phyloP scores from a whole-genome alignment of 139 green algal genomes.

The Zygnema cylindricum region DNA sequence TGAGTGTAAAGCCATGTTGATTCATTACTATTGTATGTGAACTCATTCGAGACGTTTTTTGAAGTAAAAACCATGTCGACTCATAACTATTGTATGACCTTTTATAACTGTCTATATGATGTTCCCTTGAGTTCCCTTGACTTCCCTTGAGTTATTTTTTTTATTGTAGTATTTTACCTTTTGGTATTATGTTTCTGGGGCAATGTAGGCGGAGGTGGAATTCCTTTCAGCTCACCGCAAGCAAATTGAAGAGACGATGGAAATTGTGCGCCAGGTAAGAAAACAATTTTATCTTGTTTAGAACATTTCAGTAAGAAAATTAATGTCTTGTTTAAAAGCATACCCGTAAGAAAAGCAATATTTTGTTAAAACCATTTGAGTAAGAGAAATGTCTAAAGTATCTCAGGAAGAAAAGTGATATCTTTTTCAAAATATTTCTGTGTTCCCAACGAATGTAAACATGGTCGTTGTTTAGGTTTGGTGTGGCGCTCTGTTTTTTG shows the following conservation, averaged over 20 bases:
- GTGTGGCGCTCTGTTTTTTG: too few species aligned
- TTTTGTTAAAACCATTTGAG: background rate
- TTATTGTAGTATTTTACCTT: background rate
- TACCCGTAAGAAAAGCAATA: background rate
- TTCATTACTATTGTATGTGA: too few species aligned
- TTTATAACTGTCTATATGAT: too few species aligned
- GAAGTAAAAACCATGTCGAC: too few species aligned
- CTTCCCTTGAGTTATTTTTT: too few species aligned
- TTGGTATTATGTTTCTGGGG: background rate
- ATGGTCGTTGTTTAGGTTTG: too few species aligned
- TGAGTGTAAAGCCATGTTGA: too few species aligned
- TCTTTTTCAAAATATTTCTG: background rate
- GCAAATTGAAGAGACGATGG: constrained; percentile 9
- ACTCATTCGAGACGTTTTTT: too few species aligned
- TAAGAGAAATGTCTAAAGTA: background rate
- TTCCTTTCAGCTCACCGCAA: background rate
- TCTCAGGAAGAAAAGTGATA: background rate
- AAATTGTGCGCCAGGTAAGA: constrained; percentile 6
- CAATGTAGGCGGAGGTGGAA: background rate
- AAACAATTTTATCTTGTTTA: background rate
- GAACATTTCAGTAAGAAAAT: background rate
- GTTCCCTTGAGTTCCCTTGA: too few species aligned
- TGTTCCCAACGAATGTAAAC: too few species aligned
- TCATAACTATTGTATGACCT: too few species aligned
- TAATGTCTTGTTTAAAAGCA: too few species aligned